Evolutionary conservation across 2,329 filamentous ascomycete species (phyloP).

Genomic region (Diaporthe aspalathi): DNA sequence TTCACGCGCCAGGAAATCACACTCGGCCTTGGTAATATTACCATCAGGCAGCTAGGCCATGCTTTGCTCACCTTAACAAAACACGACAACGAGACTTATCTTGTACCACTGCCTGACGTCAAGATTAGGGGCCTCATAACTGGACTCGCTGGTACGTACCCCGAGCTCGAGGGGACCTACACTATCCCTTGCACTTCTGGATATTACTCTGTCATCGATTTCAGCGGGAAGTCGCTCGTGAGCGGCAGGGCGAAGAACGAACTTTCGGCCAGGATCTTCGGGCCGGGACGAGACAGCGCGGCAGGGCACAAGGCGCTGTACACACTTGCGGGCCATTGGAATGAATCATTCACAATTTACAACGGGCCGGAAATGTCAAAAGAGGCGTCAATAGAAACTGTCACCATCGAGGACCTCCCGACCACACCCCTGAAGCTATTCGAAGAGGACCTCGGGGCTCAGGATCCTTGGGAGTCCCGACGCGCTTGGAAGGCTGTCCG

Average conservation of each 20-base stretch:
- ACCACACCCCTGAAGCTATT: slow-evolving; percentile 30
- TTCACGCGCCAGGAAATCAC: slow-evolving; percentile 45
- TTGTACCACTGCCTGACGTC: slow-evolving; percentile 46
- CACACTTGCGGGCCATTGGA: slow-evolving; percentile 46
- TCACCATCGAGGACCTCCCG: slow-evolving; percentile 29
- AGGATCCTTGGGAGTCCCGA: slow-evolving; percentile 35
- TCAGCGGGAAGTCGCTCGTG: slow-evolving; percentile 40
- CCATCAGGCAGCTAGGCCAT: slow-evolving; percentile 44
- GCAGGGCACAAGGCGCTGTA: slow-evolving; percentile 43
- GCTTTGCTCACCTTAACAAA: slow-evolving; percentile 47
- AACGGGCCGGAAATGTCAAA: slow-evolving; percentile 35
- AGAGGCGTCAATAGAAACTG: slow-evolving; percentile 9
- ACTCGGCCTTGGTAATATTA: slow-evolving; percentile 41
- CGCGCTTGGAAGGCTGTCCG: slow-evolving; percentile 34
- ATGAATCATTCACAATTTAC: slow-evolving; percentile 41
- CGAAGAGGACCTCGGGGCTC: slow-evolving; percentile 23
- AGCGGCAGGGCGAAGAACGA: slow-evolving; percentile 41
- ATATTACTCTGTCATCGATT: slow-evolving; percentile 44
- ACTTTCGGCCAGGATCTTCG: slow-evolving; percentile 43
- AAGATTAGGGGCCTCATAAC: slow-evolving; percentile 42
- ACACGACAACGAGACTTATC: slow-evolving; percentile 46
- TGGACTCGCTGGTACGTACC: slow-evolving; percentile 40
- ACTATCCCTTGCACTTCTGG: slow-evolving; percentile 46
- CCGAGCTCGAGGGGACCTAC: slow-evolving; percentile 44
- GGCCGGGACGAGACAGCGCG: slow-evolving; percentile 33